phyloP scores from a whole-genome alignment of 2,329 filamentous ascomycete species.

The Botrytis elliptica region DNA sequence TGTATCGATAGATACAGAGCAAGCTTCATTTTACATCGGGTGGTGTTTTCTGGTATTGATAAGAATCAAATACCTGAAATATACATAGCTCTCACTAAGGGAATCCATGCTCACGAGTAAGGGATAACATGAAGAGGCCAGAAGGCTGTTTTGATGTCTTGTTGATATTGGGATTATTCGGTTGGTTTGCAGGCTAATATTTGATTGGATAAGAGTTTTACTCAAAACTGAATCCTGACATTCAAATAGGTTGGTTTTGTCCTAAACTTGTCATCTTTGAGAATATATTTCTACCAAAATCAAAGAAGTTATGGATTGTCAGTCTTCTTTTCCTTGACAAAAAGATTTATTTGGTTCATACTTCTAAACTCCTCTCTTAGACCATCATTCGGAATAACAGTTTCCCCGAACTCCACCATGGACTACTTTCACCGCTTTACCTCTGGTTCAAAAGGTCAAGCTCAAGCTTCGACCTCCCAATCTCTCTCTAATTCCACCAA shows the following conservation, averaged over 20 bases:
- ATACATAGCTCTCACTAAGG: neutral
- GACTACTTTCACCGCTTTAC: slow-evolving; percentile 11
- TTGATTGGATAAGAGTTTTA: neutral
- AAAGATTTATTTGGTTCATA: neutral
- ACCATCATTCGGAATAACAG: neutral
- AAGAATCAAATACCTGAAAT: neutral
- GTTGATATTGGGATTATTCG: neutral
- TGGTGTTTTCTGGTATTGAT: neutral
- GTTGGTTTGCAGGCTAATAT: neutral
- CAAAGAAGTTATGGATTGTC: neutral
- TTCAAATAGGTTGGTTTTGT: neutral
- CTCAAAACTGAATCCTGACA: neutral
- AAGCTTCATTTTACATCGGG: neutral
- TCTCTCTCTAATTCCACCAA: neutral
- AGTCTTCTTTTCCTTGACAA: neutral
- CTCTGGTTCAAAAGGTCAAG: slow-evolving; percentile 10
- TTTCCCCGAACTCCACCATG: slow-evolving; percentile 8
- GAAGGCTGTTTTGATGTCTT: neutral
- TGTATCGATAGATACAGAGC: neutral
- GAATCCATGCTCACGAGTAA: neutral
- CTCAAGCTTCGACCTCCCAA: neutral
- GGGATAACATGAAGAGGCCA: neutral
- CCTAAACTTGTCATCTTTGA: neutral
- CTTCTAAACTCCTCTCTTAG: neutral
- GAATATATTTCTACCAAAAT: neutral